Percentiles rank a stretch among this genome's conserved stretches.
phyloP scores from a whole-genome alignment of 305 asterid species.

The Fraxinus floribunda region DNA sequence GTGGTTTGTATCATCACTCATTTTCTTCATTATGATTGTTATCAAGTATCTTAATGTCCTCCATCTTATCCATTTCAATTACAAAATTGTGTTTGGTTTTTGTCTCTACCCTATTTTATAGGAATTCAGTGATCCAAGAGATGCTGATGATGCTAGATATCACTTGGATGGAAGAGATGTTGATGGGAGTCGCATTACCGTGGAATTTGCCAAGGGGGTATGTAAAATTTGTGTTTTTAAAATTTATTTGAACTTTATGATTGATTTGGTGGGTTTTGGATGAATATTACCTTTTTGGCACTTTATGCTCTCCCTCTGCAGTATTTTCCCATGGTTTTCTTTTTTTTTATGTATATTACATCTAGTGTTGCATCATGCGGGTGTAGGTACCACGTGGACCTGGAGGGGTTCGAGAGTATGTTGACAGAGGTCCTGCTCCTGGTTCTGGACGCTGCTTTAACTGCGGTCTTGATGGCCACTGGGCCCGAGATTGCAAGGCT shows the following conservation, averaged over 20 bases:
- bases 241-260: not conserved
- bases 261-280: not conserved
- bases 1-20: constrained; percentile 61
- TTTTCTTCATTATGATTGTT: not conserved
- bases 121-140: constrained; percentile 95
- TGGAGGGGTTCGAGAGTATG: constrained; percentile 80
- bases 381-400: constrained; percentile 93
- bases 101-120: constrained; percentile 30
- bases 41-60: not conserved
- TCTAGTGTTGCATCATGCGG: not conserved
- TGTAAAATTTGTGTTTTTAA: constrained; percentile 23
- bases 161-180: constrained; percentile 81
- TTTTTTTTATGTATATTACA: not conserved
- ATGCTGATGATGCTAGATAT: constrained; percentile 95
- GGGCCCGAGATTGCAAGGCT: constrained; percentile 99
- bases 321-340: not conserved
- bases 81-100: constrained; percentile 25
- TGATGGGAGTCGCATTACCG: constrained; percentile 87
- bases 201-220: constrained; percentile 95
- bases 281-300: not conserved
- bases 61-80: constrained; percentile 11
- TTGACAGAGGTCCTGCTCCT: constrained; percentile 89
- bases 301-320: not conserved
- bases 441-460: constrained; percentile 99
- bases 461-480: constrained; percentile 96